A percentile compares a stretch with the other conserved stretches of the same genome.
These are phyloP conservation scores for Eutrema yunnanense DNA, from an alignment of 345 rosid species.

Conservation along the genomic window DNA sequence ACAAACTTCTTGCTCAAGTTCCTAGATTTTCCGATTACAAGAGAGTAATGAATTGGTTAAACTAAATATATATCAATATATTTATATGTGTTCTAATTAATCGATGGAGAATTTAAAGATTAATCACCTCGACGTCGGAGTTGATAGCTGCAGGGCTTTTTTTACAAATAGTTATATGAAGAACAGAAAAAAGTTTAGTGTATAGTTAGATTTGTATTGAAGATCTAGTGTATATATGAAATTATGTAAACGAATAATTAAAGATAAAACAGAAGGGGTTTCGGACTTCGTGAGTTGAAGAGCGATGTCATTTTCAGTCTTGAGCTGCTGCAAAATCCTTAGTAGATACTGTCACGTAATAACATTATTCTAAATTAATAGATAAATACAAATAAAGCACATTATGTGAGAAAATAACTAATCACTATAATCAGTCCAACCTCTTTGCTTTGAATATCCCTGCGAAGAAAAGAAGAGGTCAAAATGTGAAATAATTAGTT, in stretches of 20 bases:
- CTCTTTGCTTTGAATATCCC: conserved; percentile 55
- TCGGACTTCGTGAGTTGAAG: conserved; percentile 50
- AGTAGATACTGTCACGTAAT: conserved; percentile 41
- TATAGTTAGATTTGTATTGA: neutral
- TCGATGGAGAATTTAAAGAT: neutral
- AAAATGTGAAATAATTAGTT: neutral
- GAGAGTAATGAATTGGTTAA: neutral
- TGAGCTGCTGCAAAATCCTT: conserved; percentile 51
- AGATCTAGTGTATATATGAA: neutral
- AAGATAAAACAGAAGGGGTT: neutral
- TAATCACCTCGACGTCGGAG: conserved; percentile 53
- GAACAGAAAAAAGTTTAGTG: neutral
- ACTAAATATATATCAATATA: neutral
- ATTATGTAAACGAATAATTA: neutral
- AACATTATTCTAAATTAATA: neutral
- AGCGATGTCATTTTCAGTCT: conserved; percentile 56
- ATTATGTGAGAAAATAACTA: neutral
- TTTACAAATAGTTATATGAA: neutral
- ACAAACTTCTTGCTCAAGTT: conserved; percentile 56
- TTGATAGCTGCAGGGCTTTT: conserved; percentile 52
- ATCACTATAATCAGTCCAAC: conserved; percentile 19
- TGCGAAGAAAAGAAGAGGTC: neutral
- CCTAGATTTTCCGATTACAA: conserved; percentile 28
- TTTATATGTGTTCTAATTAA: neutral
- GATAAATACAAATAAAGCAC: neutral